Base-by-base conservation (phyloP, 2,329 filamentous ascomycete species). In the Neoscytalidium dimidiatum region DNA sequence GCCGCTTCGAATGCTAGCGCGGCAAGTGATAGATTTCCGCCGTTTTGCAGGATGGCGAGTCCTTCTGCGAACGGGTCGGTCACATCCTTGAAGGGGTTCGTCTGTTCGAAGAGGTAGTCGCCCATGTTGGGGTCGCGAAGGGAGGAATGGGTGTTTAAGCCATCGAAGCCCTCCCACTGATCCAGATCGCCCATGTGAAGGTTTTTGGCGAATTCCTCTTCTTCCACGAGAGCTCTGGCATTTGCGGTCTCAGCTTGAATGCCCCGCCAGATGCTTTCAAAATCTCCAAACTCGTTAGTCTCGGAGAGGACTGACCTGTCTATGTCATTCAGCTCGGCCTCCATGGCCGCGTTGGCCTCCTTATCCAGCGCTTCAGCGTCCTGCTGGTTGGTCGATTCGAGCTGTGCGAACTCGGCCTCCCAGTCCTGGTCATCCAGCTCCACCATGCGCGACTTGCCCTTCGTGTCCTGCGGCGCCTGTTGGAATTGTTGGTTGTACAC, bases 1-100 rank as follows among this genome's bases (percentile, higher is more conserved):
- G 95, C 95, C 19, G 95, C 93, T 80, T 99, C 95, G 71, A 99
- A 99, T 0, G 95, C 95, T 56, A 99, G 83, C 0, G 95, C 93
- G 6, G 95, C 95, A 21, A 99, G 83, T 0, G 93, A 97, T 8
- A 99, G 85, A 75, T 98, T 99, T 13, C 95, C 95, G 51, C 95
- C 94, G 72, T 95, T 91, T 67, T 90, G 88, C 87, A 99, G 92
- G 67, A 99, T 97, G 73, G 92, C 90, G 69, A 97, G 86, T 52
- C 95, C 95, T 79, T 98, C 93, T 64, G 94, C 91, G 73, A 96
- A 99, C 0, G 95, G 92, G 74, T 96, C 94, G 64, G 83, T 84
- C 67, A 92, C 86, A 65, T 91, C 86, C 68, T 88, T 85, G 84
- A 97, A 98, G 26, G 95, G 84, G 76, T 99, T 99, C 68, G 97